Conservation (phyloP, 2,329 filamentous ascomycete species). For the Pseudovirgaria hyperparasitica region DNA sequence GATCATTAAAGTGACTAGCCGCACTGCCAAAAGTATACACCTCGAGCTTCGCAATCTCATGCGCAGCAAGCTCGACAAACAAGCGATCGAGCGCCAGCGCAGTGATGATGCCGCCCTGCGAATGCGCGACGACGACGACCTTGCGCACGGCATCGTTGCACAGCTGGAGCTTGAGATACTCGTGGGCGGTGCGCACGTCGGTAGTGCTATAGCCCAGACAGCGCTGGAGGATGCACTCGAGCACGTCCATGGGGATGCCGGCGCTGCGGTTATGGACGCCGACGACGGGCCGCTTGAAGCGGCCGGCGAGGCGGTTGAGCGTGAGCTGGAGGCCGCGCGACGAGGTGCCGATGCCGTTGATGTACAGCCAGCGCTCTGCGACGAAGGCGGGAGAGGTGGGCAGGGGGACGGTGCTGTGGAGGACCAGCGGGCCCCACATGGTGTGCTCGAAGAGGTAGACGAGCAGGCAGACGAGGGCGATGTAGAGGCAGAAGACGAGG, state of each 20-base stretch:
- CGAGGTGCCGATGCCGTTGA: conserved; percentile 38
- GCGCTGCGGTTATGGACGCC: conserved; percentile 64
- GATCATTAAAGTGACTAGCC: conserved; percentile 74
- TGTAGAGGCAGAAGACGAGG: too few relatives aligned
- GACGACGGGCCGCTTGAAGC: conserved; percentile 56
- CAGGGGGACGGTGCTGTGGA: conserved; percentile 89
- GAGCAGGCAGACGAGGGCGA: too few relatives aligned
- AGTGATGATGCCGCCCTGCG: conserved; percentile 64
- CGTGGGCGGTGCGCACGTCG: conserved; percentile 46
- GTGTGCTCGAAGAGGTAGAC: conserved; percentile 60
- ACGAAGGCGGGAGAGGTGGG: too few relatives aligned
- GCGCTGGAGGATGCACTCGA: conserved; percentile 67
- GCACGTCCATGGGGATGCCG: conserved; percentile 62
- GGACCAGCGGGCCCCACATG: conserved; percentile 76
- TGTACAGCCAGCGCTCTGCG: conserved; percentile 1
- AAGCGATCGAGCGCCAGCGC: conserved; percentile 66
- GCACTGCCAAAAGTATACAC: conserved; percentile 67
- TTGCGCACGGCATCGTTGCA: conserved; percentile 51
- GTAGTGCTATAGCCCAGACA: conserved; percentile 59
- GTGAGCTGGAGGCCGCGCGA: conserved; percentile 51
- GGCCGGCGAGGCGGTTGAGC: conserved; percentile 56
- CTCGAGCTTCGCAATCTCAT: conserved; percentile 29
- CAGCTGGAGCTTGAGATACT: conserved; percentile 50
- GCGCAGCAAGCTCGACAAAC: conserved; percentile 51
- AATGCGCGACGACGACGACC: conserved; percentile 63